Evolutionary conservation across 768 basidiomycete genomes (phyloP), one percentile per base, ranked within the genome.

Genomic region (Serendipita sp.): DNA sequence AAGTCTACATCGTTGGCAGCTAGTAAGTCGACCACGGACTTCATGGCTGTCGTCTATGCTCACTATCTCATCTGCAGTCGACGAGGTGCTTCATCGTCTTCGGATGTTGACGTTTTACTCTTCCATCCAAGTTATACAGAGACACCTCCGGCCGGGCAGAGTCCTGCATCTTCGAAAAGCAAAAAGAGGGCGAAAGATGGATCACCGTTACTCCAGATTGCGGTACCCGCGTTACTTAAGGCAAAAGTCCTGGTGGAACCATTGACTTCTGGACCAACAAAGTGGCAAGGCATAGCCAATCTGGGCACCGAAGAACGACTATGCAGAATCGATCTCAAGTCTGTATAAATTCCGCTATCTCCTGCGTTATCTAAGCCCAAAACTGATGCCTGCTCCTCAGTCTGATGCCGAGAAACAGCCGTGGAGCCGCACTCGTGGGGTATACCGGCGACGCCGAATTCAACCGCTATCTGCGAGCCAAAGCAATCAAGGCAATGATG

Each of bases 401-500:
- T 62, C 62, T 81, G 30, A 73, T 77, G 14, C 78, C 82, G 3
- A 50, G 42, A 1, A 77, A 78, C 62, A 79, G 78, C 1, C 74
- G 74, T 4, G 81, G 81, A 17, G 77, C 83, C 0, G 80, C 81
- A 0, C 71, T 80, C 28, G 71, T 87, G 34, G 66, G 74, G 11
- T 67, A 80, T 22, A 87, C 85, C 1, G 85, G 85, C 7, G 82
- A 85, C 67, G 43, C 53, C 0, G 74, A 75, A 26, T 83, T 84
- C 68, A 70, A 72, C 43, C 71, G 73, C 56, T 71, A 77, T 43
- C 64, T 81, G 1, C 74, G 74, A 33, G 68, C 66, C 22, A 72
- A 73, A 42, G 86, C 85, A 0, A 61, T 67, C 3, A 73, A 71
- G 45, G 67, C 74, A 2, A 79, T 78, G 16, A 66, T 84, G 67